These are phyloP conservation scores for Sporobolomyces phaffii DNA, from an alignment of 768 basidiomycete species.

Conservation along the genomic window DNA sequence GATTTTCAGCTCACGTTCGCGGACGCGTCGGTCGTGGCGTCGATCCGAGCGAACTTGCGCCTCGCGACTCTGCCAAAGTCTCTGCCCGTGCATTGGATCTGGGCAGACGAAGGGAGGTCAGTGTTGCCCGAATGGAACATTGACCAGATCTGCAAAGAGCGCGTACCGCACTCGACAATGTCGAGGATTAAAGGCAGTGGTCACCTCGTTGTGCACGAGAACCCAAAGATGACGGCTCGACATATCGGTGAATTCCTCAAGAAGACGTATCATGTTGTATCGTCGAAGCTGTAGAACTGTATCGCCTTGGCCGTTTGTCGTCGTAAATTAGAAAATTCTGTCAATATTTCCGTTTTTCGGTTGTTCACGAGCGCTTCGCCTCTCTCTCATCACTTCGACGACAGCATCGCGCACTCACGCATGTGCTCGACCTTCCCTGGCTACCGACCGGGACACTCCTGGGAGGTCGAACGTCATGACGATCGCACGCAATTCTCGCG, in stretches of 20 bases:
- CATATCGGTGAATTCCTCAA: constrained; percentile 23
- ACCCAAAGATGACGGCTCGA: constrained; percentile 33
- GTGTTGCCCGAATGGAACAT: constrained; percentile 27
- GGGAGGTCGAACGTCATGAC: background rate
- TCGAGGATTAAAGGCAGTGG: constrained; percentile 24
- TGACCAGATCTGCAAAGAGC: background rate
- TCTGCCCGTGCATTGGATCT: constrained; percentile 37
- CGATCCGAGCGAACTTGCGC: constrained; percentile 30
- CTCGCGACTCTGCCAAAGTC: constrained; percentile 25
- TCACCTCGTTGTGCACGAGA: constrained; percentile 41
- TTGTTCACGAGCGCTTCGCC: background rate
- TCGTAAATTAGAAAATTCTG: background rate
- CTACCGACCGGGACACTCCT: constrained; percentile 7
- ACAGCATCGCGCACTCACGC: background rate
- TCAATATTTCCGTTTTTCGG: background rate
- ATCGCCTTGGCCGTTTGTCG: background rate
- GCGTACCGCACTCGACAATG: constrained; percentile 29
- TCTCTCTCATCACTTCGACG: background rate
- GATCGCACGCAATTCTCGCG: background rate
- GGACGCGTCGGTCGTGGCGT: constrained; percentile 32
- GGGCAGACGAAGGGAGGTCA: constrained; percentile 34
- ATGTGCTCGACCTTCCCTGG: constrained; percentile 23
- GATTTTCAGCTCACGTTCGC: constrained; percentile 34
- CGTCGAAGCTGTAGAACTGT: background rate
- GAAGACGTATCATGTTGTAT: background rate